phyloP scores from a whole-genome alignment of 2,329 filamentous ascomycete genomes.

The Drechmeria coniospora region DNA sequence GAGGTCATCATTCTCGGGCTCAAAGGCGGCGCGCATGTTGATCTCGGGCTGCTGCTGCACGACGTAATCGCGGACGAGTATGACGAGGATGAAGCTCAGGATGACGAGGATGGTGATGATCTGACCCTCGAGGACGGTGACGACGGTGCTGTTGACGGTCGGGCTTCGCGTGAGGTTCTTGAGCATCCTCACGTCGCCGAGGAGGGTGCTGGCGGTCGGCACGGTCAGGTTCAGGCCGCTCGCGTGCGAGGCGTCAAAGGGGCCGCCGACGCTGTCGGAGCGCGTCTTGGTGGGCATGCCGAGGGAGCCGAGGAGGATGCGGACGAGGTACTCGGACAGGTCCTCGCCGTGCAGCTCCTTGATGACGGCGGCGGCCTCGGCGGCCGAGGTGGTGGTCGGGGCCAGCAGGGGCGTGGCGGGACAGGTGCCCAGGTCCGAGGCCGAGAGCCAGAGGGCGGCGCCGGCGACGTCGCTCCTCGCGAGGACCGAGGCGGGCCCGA shows the following conservation, averaged over 20 bases:
- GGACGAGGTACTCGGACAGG: slow-evolving; percentile 17
- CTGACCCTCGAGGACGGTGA: slow-evolving; percentile 80
- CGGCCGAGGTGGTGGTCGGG: slow-evolving; percentile 15
- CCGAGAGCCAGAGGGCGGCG: slow-evolving; percentile 15
- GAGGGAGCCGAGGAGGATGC: slow-evolving; percentile 14
- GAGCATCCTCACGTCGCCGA: slow-evolving; percentile 42
- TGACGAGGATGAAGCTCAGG: slow-evolving; percentile 89
- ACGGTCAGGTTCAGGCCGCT: slow-evolving; percentile 3
- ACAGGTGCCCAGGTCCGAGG: slow-evolving; percentile 14
- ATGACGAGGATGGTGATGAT: slow-evolving; percentile 87
- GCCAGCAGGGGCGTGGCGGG: slow-evolving; percentile 20
- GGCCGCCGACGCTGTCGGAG: too few relatives aligned
- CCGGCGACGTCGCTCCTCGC: slow-evolving; percentile 10
- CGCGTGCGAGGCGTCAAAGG: too few relatives aligned
- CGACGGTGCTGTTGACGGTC: slow-evolving; percentile 59
- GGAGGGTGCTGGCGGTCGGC: slow-evolving; percentile 21
- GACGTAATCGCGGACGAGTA: slow-evolving; percentile 92
- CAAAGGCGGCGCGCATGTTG: slow-evolving; percentile 59
- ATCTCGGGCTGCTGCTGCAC: slow-evolving; percentile 93
- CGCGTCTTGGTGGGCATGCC: slow-evolving; percentile 12
- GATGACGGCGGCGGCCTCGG: slow-evolving; percentile 15
- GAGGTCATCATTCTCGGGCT: slow-evolving; percentile 16
- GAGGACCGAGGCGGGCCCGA: slow-evolving; percentile 22
- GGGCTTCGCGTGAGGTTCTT: slow-evolving; percentile 52
- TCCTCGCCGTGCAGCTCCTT: slow-evolving; percentile 14